Percentiles rank a stretch among this genome's conserved stretches.
phyloP scores from a whole-genome alignment of 139 green algal species.

The Gonium pectorale region DNA sequence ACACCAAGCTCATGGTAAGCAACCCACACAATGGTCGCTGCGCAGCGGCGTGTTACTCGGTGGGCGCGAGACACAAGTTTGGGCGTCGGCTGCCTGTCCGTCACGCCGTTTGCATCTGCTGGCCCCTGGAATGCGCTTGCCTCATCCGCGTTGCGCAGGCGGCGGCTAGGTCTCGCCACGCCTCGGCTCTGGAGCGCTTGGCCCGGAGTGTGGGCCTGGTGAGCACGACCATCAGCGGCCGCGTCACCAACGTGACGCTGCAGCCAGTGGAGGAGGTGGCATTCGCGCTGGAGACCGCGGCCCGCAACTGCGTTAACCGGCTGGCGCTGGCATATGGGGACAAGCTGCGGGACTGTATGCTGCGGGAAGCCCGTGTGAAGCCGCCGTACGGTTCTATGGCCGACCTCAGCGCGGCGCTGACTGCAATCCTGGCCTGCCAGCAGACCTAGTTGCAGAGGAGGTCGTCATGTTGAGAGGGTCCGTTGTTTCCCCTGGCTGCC shows the following conservation, averaged over 20 bases:
- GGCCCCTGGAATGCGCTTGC: too few species aligned
- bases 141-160: too few species aligned
- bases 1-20: slow-evolving; percentile 50
- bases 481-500: background rate
- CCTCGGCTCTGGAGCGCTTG: background rate
- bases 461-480: background rate
- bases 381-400: slow-evolving; percentile 9
- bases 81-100: background rate
- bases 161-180: slow-evolving; percentile 21
- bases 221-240: background rate
- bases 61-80: background rate
- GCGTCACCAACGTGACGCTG: slow-evolving; percentile 18
- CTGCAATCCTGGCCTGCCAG: background rate
- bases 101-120: background rate
- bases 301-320: slow-evolving; percentile 33
- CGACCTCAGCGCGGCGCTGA: slow-evolving; percentile 34
- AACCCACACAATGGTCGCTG: background rate
- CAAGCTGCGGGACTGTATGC: slow-evolving; percentile 20
- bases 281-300: slow-evolving; percentile 49
- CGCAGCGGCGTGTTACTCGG: too few species aligned
- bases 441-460: background rate
- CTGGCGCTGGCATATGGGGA: slow-evolving; percentile 50
- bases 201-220: background rate
- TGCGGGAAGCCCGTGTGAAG: slow-evolving; percentile 45
- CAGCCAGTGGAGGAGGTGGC: slow-evolving; percentile 53